Base-by-base conservation (phyloP, 164 flowering plant species). In the Macadamia integrifolia region DNA sequence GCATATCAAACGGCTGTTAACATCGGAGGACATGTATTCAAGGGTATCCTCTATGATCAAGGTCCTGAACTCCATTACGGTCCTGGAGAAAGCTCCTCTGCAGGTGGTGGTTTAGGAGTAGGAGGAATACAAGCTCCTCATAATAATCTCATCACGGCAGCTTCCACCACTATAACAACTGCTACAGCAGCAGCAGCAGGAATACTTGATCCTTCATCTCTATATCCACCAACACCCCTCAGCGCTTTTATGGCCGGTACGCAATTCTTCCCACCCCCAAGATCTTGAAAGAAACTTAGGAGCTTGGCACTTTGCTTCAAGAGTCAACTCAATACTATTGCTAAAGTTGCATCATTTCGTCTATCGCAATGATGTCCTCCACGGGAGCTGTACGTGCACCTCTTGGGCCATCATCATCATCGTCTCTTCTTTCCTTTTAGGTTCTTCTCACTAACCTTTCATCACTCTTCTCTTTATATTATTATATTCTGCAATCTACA, bases 1-100 rank as follows among this genome's bases (percentile, higher is more conserved):
- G 98, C 94, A 3, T 93, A 89, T 77, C 92, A 91, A 72, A 88
- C 98, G 62, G 89, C 97, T 17, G 91, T 93, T 60, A 91, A 78
- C 79, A 93, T 93, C 5, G 89, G 93, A 1, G 98, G 98, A 1
- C 97, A 91, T 60, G 79, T 89, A 2, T 93, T 91, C 80, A 93
- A 81, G 72, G 98, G 98, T 30, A 85, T 91, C 71, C 83, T 93
- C 14, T 93, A 89, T 62, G 94, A 93, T 81, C 89, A 86, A 58
- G 98, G 98, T 11, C 88, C 82, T 0, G 96, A 88, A 3, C 60
- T 46, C 12, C 76, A 76, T 14, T 65, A 76, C 48, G 44, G 62
- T 35, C 71, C 61, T 29, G 82, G 79, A 0, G 88, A 82, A 67
- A 78, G 82, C 72, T 81, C 89, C 14, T 80, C 86, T 59, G 80